Evolutionary conservation across 148 eudicot species (phyloP).

Genomic region (Bassia scoparia): DNA sequence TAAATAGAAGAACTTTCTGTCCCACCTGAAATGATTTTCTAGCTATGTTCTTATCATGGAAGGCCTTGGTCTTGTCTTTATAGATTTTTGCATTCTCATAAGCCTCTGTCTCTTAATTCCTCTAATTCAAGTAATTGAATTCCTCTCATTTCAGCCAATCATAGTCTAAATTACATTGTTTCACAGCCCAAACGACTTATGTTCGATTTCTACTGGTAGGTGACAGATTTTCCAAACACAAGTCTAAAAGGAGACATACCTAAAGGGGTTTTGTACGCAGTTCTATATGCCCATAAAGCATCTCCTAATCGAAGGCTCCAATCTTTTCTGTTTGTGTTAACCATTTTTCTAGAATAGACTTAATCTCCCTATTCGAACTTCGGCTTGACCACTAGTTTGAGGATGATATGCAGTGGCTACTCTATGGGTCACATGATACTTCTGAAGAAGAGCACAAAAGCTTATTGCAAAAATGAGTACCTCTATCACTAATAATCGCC

Average conservation of each 20-base stretch:
- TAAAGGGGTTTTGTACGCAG: slow-evolving; percentile 8
- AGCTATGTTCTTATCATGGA: no score
- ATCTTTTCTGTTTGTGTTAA: no score
- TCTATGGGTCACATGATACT: slow-evolving; percentile 21
- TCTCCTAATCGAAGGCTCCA: no score
- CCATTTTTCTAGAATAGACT: no score
- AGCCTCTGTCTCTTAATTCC: background rate
- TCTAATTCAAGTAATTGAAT: slow-evolving; percentile 5
- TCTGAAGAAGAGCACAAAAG: no score
- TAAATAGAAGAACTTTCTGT: no score
- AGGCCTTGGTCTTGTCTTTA: no score
- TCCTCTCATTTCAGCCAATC: background rate
- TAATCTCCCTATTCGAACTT: no score
- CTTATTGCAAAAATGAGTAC: no score
- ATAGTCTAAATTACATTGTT: background rate
- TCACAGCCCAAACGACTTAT: slow-evolving; percentile 11
- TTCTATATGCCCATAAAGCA: no score
- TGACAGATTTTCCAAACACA: slow-evolving; percentile 18
- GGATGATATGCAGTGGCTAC: slow-evolving; percentile 21
- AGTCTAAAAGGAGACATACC: slow-evolving; percentile 8
- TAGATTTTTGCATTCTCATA: background rate
- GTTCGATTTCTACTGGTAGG: slow-evolving; percentile 5
- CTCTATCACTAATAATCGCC: slow-evolving; percentile 22
- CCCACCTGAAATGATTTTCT: no score
- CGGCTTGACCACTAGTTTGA: slow-evolving; percentile 10